Evolutionary conservation across 225 moss, liverwort and hornwort species (phyloP).

Genomic region (Rhytidiadelphus loreus): DNA sequence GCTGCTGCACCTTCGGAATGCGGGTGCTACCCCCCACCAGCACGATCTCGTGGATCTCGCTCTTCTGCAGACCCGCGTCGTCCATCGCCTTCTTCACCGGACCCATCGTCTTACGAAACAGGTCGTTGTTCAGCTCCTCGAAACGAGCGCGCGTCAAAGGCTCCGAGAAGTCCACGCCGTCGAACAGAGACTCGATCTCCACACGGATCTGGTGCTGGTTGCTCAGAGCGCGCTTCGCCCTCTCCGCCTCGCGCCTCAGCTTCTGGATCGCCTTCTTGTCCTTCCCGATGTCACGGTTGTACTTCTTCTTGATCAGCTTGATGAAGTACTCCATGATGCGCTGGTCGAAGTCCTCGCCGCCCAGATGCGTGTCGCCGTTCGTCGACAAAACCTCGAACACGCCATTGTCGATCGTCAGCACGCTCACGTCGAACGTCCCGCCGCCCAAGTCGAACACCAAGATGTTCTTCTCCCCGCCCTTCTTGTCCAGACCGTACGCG

Average conservation of each 20-base stretch:
- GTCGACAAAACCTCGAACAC: neutral
- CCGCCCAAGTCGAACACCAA: neutral
- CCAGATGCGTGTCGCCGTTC: neutral
- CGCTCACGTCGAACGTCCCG: neutral
- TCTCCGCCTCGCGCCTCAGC: neutral
- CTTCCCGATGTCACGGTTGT: neutral
- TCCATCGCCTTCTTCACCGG: conserved; percentile 2
- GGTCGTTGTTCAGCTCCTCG: conserved; percentile 1
- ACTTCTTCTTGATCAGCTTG: conserved; percentile 2
- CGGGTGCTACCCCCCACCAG: neutral
- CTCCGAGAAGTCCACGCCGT: neutral
- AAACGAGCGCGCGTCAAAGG: neutral
- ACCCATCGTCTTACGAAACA: neutral
- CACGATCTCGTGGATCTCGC: conserved; percentile 1
- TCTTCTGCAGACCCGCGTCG: neutral
- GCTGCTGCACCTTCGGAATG: neutral
- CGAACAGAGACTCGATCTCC: neutral
- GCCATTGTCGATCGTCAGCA: neutral
- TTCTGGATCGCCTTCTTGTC: neutral
- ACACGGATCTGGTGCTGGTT: neutral
- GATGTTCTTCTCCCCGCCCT: neutral
- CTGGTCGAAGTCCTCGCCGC: neutral
- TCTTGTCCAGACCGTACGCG: neutral
- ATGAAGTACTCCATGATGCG: neutral
- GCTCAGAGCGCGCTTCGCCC: neutral